Evolutionary conservation across 169 alveolate species (phyloP), one percentile per base, ranked within the genome.

Genomic region (Plasmodium coatneyi): DNA sequence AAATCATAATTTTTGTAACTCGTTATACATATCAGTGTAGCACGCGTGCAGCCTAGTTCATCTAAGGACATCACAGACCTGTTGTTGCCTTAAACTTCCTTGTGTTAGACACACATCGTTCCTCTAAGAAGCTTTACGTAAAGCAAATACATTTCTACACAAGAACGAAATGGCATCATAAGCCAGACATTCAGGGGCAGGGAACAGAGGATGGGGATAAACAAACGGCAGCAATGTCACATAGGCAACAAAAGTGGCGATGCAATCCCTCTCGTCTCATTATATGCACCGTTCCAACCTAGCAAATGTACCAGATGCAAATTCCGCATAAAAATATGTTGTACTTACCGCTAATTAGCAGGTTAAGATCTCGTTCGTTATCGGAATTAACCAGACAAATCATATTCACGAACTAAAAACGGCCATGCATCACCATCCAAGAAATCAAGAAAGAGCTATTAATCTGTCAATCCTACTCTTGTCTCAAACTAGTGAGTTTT

Each of bases 291-390:
- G 39, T n/a, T n/a, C n/a, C 39, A 32, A 32, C 39, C 39, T 32
- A 10, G 14, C 56, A 32, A 71, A 54, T 32, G 28, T 3, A 2
- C 22, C 22, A 3, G 0, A 9, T 49, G 0, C 60, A 49, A 49
- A 49, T 97, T 98, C 49, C 30, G 1, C 36, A 5, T 34, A 83
- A 52, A 84, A 30, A 78, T 86, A 82, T 89, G 72, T 76, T 4
- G 95, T 36, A 82, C 54, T 66, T 30, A 54, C 83, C 92, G 94
- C 98, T 97, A 97, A 95, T 97, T 98, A 97, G 99, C 98, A 97
- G 98, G 99, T 95, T 92, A 96, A 96, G 98, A 98, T 98, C 98
- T 97, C 98, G 99, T 97, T 98, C 98, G 98, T 97, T 96, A 97
- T 96, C 97, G 95, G 94, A 84, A 93, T 93, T 93, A 93, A 82